These are phyloP conservation scores for Crithidia mellificae DNA, from an alignment of 208 protist species.

Conservation along the genomic window DNA sequence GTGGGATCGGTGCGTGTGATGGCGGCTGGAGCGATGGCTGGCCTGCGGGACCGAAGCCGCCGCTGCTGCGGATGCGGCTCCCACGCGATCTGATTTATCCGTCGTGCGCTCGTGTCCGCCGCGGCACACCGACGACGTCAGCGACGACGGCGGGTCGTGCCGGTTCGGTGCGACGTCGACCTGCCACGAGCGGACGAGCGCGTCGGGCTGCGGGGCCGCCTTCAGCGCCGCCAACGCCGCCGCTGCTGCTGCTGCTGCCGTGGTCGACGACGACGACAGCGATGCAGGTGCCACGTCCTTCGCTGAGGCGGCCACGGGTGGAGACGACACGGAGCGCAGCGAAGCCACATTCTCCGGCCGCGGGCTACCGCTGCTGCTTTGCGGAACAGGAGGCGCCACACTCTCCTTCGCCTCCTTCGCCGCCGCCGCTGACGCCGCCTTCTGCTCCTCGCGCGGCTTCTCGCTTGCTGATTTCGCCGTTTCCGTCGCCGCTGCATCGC, in stretches of 20 bases:
- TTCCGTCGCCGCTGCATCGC: not conserved
- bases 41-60: no score
- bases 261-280: not conserved
- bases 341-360: not conserved
- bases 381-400: no score
- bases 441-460: no score
- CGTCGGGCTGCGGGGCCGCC: slow-evolving; percentile 7
- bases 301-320: not conserved
- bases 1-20: not conserved
- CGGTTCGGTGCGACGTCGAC: slow-evolving; percentile 3
- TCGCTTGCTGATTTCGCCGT: not conserved
- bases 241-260: no score
- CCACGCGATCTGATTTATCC: not conserved
- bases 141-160: slow-evolving; percentile 11
- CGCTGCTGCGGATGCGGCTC: no score
- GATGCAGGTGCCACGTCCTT: not conserved
- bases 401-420: no score
- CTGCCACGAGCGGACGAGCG: slow-evolving; percentile 13
- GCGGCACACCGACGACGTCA: slow-evolving; percentile 5
- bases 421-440: no score
- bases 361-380: not conserved
- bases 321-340: not conserved
- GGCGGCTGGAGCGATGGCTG: no score
- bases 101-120: not conserved
- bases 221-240: not conserved